Evolutionary conservation across 75 land plant genomes (phyloP), one percentile per base, ranked within the genome.

Genomic region (Selaginella moellendorffii): DNA sequence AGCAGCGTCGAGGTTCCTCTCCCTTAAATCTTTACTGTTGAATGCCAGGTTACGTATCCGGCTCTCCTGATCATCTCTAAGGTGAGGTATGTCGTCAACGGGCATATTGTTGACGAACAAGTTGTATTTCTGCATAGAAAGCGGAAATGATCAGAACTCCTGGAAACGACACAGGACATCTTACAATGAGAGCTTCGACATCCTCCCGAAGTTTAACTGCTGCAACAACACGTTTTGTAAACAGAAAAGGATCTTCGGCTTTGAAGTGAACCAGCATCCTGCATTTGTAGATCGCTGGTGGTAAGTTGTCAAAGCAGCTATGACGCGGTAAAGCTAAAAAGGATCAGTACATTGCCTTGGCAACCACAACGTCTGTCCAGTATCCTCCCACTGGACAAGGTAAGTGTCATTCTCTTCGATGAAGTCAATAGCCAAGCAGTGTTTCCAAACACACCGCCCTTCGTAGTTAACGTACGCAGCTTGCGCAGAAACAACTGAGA

Each of bases 31-130:
- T 53, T 74, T 74, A 19, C 53, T 58, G 62, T 69, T 69, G 5
- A 36, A 63, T 29, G 65, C 60, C 0, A 59, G 30, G 9, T 14
- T 14, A 53, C 52, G 53, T 28, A 74, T 69, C 12, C 67, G 67
- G 2, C 36, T 63, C 23, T 28, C 27, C 63, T 69, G 77, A 25
- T 69, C 68, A 28, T 63, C 58, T 28, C 27, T 62, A 1, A 74
- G 60, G 12, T 30, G 10, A 30, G 72, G 67, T 2, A 69, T 69
- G 28, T 69, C 77, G 17, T 74, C 72, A 1, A 70, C 54, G 26
- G 77, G 77, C 77, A 74, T 74, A 27, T 29, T 60, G 2, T 74
- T 51, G 20, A 74, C 63, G 31, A 63, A 74, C 24, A 64, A 25
- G 24, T 69, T 36, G 61, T 54, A 74, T 59, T 54, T 69, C 77